These are phyloP conservation scores for Poronia punctata DNA, from an alignment of 495 filamentous ascomycete species.

Conservation along the genomic window DNA sequence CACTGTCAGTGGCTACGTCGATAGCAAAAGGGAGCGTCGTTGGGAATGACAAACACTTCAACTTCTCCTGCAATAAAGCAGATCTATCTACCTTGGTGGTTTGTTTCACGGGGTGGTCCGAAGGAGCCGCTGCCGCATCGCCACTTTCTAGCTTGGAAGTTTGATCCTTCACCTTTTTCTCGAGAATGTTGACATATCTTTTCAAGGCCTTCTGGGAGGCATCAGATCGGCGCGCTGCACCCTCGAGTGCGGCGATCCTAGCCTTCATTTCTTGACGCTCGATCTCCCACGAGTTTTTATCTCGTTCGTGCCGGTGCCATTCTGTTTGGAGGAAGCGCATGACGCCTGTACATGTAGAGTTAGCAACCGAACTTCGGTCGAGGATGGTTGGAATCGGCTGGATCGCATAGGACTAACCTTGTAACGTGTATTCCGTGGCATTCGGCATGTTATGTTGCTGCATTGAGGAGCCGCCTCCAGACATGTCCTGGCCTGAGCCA, in stretches of 20 bases:
- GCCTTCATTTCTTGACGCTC: conserved; percentile 99
- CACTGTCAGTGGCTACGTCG: conserved; percentile 6
- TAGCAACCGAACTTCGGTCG: conserved; percentile 6
- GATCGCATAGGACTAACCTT: conserved; percentile 55
- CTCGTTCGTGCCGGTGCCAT: conserved; percentile 97
- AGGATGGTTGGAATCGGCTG: not conserved
- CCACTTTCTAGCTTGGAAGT: conserved; percentile 29
- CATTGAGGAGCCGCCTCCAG: conserved; percentile 12
- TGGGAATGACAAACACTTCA: conserved; percentile 27
- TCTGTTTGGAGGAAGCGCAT: conserved; percentile 99
- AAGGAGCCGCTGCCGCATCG: conserved; percentile 13
- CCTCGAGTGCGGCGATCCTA: conserved; percentile 91
- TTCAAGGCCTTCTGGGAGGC: conserved; percentile 78
- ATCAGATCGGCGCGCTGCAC: conserved; percentile 76
- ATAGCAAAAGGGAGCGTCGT: not conserved
- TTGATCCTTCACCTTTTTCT: conserved; percentile 80
- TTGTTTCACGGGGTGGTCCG: conserved; percentile 32
- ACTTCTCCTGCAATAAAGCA: conserved; percentile 39
- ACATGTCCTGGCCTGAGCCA: conserved; percentile 21
- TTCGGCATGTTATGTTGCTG: conserved; percentile 50
- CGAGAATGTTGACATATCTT: conserved; percentile 85
- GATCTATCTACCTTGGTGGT: conserved; percentile 38
- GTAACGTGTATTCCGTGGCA: conserved; percentile 96
- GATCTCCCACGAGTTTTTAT: conserved; percentile 98
- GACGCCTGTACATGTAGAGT: conserved; percentile 56